Conservation (phyloP, 345 rosid genomes). For the Chamaenerion angustifolium region DNA sequence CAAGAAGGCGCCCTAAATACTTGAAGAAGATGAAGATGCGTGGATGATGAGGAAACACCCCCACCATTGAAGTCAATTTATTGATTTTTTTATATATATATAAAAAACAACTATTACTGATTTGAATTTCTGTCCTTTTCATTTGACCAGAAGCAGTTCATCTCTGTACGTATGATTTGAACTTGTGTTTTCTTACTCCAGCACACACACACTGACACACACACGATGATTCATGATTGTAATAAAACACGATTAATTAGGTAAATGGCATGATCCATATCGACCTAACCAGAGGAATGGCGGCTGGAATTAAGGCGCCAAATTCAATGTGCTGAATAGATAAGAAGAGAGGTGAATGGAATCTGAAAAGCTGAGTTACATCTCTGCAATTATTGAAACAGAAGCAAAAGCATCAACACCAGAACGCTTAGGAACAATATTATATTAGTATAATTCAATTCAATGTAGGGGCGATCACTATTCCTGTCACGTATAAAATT, state of each 20-base stretch:
- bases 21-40: not conserved
- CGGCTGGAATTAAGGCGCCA: too few relatives aligned
- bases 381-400: not conserved
- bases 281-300: slow-evolving; percentile 5
- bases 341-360: not conserved
- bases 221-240: too few relatives aligned
- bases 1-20: slow-evolving; percentile 1
- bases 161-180: not conserved
- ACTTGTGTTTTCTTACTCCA: too few relatives aligned
- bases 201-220: too few relatives aligned
- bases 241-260: not conserved
- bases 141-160: slow-evolving; percentile 3
- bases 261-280: not conserved
- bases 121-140: not conserved
- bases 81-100: too few relatives aligned
- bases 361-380: not conserved
- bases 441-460: too few relatives aligned
- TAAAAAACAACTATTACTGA: too few relatives aligned
- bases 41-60: slow-evolving; percentile 1
- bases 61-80: not conserved
- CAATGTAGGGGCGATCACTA: too few relatives aligned
- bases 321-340: slow-evolving; percentile 2
- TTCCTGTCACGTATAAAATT: too few relatives aligned
- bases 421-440: too few relatives aligned
- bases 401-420: too few relatives aligned